Evolutionary conservation across 164 flowering plant genomes (phyloP).

Genomic region (Protea cynaroides): DNA sequence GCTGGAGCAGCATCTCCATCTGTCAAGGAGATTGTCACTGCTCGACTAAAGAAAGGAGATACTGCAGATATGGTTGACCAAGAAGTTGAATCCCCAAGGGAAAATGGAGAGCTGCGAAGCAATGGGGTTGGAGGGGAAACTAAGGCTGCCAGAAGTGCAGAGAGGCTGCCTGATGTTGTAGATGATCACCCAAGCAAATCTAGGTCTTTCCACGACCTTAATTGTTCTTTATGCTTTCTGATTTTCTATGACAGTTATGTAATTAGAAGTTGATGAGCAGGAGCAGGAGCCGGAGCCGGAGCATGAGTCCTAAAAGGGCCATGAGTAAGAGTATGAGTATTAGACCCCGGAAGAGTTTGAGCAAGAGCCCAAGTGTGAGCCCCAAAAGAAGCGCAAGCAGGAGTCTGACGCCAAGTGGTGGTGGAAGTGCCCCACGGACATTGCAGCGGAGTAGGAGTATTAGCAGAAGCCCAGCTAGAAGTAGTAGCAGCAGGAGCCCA

Average conservation of each 20-base stretch:
- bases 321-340: constrained; percentile 79
- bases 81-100: constrained; percentile 42
- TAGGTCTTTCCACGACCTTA: constrained; percentile 49
- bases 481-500: constrained; percentile 49
- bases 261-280: constrained; percentile 48
- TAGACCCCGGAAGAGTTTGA: constrained; percentile 59
- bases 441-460: constrained; percentile 32
- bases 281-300: constrained; percentile 88
- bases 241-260: constrained; percentile 35
- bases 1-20: constrained; percentile 32
- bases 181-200: constrained; percentile 77
- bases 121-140: constrained; percentile 51
- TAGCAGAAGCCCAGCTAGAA: constrained; percentile 51
- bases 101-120: constrained; percentile 62
- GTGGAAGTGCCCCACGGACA: constrained; percentile 30
- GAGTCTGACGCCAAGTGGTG: constrained; percentile 36
- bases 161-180: constrained; percentile 69
- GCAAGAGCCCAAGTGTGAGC: constrained; percentile 54
- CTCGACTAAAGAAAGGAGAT: constrained; percentile 34
- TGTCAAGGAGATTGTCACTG: constrained; percentile 28
- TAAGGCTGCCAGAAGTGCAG: constrained; percentile 42
- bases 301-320: constrained; percentile 67
- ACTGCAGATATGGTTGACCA: constrained; percentile 26
- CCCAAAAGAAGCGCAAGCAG: constrained; percentile 40
- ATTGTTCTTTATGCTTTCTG: constrained; percentile 39